A percentile compares a stretch with the other conserved stretches of the same genome.
phyloP scores from a whole-genome alignment of 2,329 filamentous ascomycete species.

The Fusarium sp. region DNA sequence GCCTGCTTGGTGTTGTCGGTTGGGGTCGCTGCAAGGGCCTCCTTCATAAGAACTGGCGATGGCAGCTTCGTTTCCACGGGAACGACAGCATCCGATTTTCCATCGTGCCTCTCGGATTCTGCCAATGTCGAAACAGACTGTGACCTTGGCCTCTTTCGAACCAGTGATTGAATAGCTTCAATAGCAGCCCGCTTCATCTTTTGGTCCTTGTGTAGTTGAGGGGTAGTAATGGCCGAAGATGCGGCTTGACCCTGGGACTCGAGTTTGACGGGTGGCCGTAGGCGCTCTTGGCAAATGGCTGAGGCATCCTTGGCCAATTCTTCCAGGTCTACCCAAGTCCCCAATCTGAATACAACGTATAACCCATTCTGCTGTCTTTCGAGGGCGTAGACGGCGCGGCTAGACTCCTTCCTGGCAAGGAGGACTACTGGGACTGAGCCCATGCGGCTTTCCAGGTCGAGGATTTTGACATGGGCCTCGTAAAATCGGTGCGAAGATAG shows the following conservation, averaged over 20 bases:
- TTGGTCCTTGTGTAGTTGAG: conserved; percentile 60
- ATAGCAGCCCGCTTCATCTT: conserved; percentile 71
- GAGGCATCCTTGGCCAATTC: conserved; percentile 65
- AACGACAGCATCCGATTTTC: conserved; percentile 25
- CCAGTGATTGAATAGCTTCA: conserved; percentile 71
- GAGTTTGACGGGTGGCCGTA: conserved; percentile 36
- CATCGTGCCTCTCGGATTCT: conserved; percentile 38
- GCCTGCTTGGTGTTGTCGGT: neutral
- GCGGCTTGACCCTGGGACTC: conserved; percentile 37
- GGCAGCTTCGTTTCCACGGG: conserved; percentile 34
- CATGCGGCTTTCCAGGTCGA: conserved; percentile 73
- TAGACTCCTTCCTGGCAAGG: conserved; percentile 69
- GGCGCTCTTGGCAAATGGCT: conserved; percentile 48
- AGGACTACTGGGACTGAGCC: conserved; percentile 67
- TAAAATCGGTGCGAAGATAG: conserved; percentile 68
- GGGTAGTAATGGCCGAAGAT: conserved; percentile 53
- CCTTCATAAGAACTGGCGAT: conserved; percentile 34
- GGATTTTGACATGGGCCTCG: conserved; percentile 71
- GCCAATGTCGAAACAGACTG: conserved; percentile 56
- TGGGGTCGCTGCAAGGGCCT: conserved; percentile 20
- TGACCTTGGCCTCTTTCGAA: conserved; percentile 64
- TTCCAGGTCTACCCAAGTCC: conserved; percentile 72
- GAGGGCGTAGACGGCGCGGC: conserved; percentile 69
- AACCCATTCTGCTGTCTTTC: conserved; percentile 72
- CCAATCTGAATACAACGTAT: conserved; percentile 77